phyloP scores from a whole-genome alignment of 2,329 filamentous ascomycete species.

The Epichloe uncinata region DNA sequence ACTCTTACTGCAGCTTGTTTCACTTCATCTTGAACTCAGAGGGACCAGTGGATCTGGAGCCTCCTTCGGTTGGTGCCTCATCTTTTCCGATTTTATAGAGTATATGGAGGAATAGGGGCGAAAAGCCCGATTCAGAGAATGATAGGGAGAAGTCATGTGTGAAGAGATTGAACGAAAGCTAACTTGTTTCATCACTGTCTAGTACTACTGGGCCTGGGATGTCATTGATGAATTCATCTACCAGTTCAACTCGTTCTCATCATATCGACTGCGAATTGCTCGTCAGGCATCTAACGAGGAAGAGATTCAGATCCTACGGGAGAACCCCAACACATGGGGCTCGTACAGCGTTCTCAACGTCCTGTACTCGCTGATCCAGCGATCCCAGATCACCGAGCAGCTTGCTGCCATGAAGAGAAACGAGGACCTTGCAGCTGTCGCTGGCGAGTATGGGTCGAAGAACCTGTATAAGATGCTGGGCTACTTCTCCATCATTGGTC shows the following conservation, averaged over 20 bases:
- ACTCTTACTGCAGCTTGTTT: constrained; percentile 98
- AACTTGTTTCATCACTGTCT: constrained; percentile 7
- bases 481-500: constrained; percentile 97
- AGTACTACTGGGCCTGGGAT: constrained; percentile 99
- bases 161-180: constrained; percentile 4
- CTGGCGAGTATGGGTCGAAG: constrained; percentile 88
- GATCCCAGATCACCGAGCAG: constrained; percentile 97
- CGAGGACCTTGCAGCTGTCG: constrained; percentile 77
- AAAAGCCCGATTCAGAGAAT: background rate
- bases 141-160: background rate
- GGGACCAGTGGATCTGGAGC: constrained; percentile 93
- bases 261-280: constrained; percentile 86
- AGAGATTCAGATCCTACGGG: constrained; percentile 78
- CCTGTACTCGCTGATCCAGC: constrained; percentile 95
- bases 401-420: constrained; percentile 86
- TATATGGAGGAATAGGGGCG: background rate
- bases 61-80: constrained; percentile 63
- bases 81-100: background rate
- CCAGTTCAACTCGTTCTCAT: constrained; percentile 99
- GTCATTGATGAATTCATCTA: constrained; percentile 99
- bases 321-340: constrained; percentile 98
- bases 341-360: constrained; percentile 99
- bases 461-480: constrained; percentile 96
- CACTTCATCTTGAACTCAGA: constrained; percentile 99
- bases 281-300: constrained; percentile 75